Evolutionary conservation across 306 rosid genomes (phyloP).

Genomic region (Gillenia trifoliata): DNA sequence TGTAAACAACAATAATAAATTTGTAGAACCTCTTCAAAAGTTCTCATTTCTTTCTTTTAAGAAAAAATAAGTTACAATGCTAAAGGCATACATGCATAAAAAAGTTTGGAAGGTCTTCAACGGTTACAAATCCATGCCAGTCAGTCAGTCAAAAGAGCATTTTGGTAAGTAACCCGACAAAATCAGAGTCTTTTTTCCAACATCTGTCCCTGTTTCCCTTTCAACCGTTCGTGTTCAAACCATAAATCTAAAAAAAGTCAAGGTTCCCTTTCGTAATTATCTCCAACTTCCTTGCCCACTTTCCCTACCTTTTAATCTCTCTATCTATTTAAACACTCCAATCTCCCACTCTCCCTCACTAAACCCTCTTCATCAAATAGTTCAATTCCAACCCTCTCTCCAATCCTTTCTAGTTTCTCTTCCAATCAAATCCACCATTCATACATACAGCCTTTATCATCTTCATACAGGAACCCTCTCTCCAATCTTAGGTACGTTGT

Average conservation of each 20-base stretch:
- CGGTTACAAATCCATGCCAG: conserved; percentile 34
- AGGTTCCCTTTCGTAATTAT: conserved; percentile 65
- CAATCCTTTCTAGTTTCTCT: conserved; percentile 11
- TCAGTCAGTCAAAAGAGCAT: conserved; percentile 55
- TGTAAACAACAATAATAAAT: neutral
- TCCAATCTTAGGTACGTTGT: conserved; percentile 30
- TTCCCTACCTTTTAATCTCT: conserved; percentile 1
- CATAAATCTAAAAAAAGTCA: conserved; percentile 41
- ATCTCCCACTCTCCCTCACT: conserved; percentile 29
- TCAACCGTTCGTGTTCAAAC: conserved; percentile 61
- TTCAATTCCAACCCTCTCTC: neutral
- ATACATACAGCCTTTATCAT: neutral
- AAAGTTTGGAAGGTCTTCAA: conserved; percentile 43
- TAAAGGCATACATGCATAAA: neutral
- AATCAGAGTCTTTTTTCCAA: conserved; percentile 66
- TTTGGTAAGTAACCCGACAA: conserved; percentile 71
- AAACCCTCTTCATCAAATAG: neutral
- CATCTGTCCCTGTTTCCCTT: conserved; percentile 67
- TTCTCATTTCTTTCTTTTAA: neutral
- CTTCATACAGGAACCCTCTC: neutral
- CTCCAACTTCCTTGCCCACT: conserved; percentile 24
- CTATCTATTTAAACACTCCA: conserved; percentile 55
- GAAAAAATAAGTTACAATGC: no score
- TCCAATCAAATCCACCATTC: conserved; percentile 16
- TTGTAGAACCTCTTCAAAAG: neutral